A percentile compares a stretch with the other conserved stretches of the same genome.
Conservation (phyloP, 2,329 filamentous ascomycete species). For the Bertia moriformis region DNA sequence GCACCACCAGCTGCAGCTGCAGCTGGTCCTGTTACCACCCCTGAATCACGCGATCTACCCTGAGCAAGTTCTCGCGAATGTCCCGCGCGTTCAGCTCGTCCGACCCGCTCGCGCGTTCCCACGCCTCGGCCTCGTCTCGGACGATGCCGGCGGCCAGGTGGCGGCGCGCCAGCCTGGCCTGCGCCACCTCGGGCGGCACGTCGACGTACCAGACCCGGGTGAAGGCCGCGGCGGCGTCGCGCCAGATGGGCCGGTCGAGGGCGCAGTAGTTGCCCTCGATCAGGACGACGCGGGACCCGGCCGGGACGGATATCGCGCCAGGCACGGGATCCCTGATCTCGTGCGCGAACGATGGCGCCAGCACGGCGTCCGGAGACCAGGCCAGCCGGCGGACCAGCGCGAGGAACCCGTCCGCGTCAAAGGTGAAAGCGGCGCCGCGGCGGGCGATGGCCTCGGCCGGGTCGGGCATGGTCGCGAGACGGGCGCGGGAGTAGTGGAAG, state of each 20-base stretch:
- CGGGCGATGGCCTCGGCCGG: slow-evolving; percentile 15
- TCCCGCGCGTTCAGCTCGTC: neutral
- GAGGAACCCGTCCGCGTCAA: slow-evolving; percentile 14
- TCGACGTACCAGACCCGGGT: neutral
- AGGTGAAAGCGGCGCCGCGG: slow-evolving; percentile 20
- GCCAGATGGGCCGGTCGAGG: neutral
- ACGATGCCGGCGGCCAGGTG: neutral
- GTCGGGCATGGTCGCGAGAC: slow-evolving; percentile 15
- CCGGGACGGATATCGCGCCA: neutral
- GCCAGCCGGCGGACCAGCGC: slow-evolving; percentile 8
- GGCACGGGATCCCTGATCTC: neutral
- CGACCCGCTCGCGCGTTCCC: neutral
- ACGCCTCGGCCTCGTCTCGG: neutral
- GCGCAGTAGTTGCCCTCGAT: neutral
- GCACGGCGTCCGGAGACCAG: neutral
- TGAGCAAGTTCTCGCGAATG: neutral
- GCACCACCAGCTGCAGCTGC: neutral
- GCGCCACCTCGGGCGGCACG: neutral
- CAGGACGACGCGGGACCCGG: neutral
- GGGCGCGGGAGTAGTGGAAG: slow-evolving; percentile 15
- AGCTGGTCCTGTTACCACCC: too few species aligned
- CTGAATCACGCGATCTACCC: neutral
- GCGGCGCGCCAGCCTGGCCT: neutral
- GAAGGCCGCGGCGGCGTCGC: neutral
- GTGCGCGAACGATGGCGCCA: neutral